Evolutionary conservation across 352 stramenopile genomes (phyloP).

Genomic region (Phytopythium litorale): DNA sequence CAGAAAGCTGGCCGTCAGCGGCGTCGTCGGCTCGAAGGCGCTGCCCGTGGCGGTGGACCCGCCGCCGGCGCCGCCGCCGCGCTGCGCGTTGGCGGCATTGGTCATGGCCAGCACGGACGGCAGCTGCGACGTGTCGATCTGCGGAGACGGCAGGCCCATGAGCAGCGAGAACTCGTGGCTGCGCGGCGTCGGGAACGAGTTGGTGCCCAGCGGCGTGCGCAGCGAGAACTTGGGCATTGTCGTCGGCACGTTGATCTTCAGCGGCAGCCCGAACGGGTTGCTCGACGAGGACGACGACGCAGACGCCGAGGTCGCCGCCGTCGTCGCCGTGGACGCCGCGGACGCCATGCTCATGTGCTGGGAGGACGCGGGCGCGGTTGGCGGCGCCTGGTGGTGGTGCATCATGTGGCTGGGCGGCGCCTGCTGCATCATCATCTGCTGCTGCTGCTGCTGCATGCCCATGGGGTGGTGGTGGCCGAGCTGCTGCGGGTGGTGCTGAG

Average conservation of each 20-base stretch:
- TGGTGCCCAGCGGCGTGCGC: constrained; percentile 50
- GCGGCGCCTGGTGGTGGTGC: constrained; percentile 8
- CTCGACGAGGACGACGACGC: constrained; percentile 13
- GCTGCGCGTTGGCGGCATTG: constrained; percentile 31
- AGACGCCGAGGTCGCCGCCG: constrained; percentile 6
- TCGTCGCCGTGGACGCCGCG: neutral
- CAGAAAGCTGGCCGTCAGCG: constrained; percentile 34
- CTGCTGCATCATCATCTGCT: constrained; percentile 18
- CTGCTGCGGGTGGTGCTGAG: constrained; percentile 8
- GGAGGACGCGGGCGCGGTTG: constrained; percentile 3
- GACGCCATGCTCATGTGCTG: neutral
- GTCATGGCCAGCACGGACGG: constrained; percentile 67
- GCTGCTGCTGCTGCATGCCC: constrained; percentile 12
- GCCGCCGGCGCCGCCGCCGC: constrained; percentile 15
- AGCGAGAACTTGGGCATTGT: constrained; percentile 66
- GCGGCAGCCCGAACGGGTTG: constrained; percentile 52
- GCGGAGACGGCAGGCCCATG: constrained; percentile 58
- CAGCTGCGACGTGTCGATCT: constrained; percentile 75
- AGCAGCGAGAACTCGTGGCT: constrained; percentile 69
- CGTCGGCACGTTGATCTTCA: constrained; percentile 73
- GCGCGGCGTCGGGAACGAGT: constrained; percentile 62
- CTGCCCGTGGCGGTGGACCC: constrained; percentile 1
- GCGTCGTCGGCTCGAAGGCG: constrained; percentile 27
- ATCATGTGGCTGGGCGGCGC: constrained; percentile 2
- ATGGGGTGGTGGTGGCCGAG: constrained; percentile 26